phyloP scores from a whole-genome alignment of 345 rosid species.

The Erodium maritimum region DNA sequence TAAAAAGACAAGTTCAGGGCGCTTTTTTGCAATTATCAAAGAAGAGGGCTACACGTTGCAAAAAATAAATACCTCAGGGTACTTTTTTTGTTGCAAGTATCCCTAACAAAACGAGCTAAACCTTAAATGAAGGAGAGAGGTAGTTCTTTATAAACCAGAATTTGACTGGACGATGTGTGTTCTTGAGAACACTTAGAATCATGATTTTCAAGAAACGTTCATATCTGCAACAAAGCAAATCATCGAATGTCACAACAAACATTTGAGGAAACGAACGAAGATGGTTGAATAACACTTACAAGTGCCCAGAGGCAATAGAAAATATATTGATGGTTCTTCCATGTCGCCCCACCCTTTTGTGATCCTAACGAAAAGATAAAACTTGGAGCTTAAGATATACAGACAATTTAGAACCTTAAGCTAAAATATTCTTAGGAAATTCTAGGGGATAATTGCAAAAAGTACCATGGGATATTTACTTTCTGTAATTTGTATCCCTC shows the following conservation, averaged over 20 bases:
- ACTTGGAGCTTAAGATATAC: no score
- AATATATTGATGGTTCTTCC: constrained; percentile 83
- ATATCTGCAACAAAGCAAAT: constrained; percentile 44
- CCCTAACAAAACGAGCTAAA: constrained; percentile 14
- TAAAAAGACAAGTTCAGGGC: no score
- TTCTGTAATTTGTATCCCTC: no score
- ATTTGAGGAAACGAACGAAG: background rate
- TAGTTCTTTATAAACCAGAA: constrained; percentile 99
- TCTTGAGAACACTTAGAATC: constrained; percentile 93
- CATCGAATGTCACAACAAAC: constrained; percentile 1
- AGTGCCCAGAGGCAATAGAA: constrained; percentile 96
- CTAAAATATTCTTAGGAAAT: no score
- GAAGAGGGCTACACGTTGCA: no score
- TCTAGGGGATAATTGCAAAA: no score
- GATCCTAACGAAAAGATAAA: constrained; percentile 33
- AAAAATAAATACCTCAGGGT: no score
- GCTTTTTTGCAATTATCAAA: no score
- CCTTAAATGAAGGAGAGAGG: constrained; percentile 98
- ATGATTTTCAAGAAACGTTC: constrained; percentile 95
- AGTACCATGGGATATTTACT: no score
- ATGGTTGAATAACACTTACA: constrained; percentile 40
- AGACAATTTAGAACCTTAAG: no score
- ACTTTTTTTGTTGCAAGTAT: no score
- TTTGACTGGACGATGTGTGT: constrained; percentile 80
- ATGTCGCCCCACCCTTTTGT: constrained; percentile 51